A percentile compares a stretch with the other conserved stretches of the same genome.
These are phyloP conservation scores for Melampsora americana DNA, from an alignment of 1,284 basidiomycete species.

Conservation along the genomic window DNA sequence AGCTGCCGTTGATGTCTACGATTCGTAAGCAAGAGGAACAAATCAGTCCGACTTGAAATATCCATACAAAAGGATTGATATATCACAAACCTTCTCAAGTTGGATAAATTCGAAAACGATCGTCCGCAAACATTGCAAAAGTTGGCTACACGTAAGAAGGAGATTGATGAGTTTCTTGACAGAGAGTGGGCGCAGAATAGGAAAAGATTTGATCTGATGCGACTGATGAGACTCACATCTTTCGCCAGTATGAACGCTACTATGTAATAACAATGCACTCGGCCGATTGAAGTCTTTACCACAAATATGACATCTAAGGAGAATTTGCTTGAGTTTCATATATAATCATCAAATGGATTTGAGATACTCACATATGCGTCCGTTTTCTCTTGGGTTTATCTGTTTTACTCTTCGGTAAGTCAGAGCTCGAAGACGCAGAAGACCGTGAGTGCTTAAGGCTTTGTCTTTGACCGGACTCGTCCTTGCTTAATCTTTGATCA, in stretches of 20 bases:
- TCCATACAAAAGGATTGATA: not conserved
- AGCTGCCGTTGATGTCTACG: conserved; percentile 38
- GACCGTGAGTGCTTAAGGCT: not conserved
- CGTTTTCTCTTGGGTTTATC: conserved; percentile 37
- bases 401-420: not conserved
- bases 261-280: conserved; percentile 35
- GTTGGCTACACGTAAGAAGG: conserved; percentile 16
- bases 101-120: conserved; percentile 37
- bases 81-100: conserved; percentile 26
- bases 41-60: not conserved
- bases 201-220: too few species aligned
- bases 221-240: conserved; percentile 31
- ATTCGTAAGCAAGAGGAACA: not conserved
- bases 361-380: conserved; percentile 21
- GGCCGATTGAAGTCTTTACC: conserved; percentile 42
- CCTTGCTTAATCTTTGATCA: too few species aligned
- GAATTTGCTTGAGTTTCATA: not conserved
- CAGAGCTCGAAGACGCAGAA: not conserved
- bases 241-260: conserved; percentile 39
- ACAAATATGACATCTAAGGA: conserved; percentile 21
- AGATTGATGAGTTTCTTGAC: not conserved
- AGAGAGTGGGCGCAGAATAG: too few species aligned
- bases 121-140: conserved; percentile 38
- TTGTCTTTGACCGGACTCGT: too few species aligned
- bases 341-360: not conserved